phyloP scores from a whole-genome alignment of 208 protist genomes.

The Tritrichomonas musculus region DNA sequence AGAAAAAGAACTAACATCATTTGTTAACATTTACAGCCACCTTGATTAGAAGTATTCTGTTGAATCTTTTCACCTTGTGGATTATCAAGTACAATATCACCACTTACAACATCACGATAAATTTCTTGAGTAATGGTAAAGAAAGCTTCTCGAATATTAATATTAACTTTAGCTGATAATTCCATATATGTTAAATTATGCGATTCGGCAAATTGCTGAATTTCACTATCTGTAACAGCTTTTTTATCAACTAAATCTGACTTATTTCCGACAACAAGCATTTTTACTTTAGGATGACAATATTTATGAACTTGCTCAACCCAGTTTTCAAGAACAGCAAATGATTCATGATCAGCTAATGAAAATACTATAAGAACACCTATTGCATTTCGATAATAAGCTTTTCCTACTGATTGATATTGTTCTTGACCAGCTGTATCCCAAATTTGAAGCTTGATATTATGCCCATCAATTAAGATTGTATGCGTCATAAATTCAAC shows the following conservation, averaged over 20 bases:
- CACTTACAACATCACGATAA: neutral
- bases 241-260: neutral
- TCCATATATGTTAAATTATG: neutral
- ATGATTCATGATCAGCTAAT: neutral
- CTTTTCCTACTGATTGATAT: neutral
- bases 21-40: too few species aligned
- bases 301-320: neutral
- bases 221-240: neutral
- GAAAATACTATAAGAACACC: neutral
- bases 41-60: too few species aligned
- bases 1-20: too few species aligned
- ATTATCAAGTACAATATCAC: neutral
- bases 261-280: constrained; percentile 7
- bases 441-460: constrained; percentile 31
- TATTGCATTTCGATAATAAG: constrained; percentile 26
- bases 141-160: neutral
- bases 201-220: neutral
- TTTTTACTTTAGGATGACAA: neutral
- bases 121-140: neutral
- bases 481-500: constrained; percentile 5
- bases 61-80: neutral
- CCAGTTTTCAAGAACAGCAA: neutral
- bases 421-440: constrained; percentile 28
- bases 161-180: neutral
- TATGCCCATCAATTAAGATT: neutral